These are phyloP conservation scores for Cotoneaster glaucophyllus DNA, from an alignment of 306 rosid genomes.

Conservation along the genomic window DNA sequence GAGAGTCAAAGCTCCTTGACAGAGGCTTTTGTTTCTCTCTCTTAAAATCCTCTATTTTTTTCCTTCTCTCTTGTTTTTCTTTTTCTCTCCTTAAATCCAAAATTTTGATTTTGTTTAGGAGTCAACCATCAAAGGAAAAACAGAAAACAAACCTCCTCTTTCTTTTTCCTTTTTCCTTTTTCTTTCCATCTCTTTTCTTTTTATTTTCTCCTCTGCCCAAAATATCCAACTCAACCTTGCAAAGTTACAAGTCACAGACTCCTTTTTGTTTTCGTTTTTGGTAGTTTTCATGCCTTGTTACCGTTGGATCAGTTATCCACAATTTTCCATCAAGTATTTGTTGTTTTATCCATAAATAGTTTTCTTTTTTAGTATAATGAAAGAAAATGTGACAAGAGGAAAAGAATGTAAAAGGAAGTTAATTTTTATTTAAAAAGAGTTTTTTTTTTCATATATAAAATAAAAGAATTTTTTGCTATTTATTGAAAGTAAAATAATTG, in stretches of 20 bases:
- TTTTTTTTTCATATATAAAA: too few species aligned
- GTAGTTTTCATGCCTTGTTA: background rate
- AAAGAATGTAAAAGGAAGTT: background rate
- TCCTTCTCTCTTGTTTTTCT: background rate
- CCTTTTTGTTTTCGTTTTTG: background rate
- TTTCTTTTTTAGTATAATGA: too few species aligned
- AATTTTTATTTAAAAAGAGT: background rate
- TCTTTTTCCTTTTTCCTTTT: background rate
- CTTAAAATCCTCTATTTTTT: conserved; percentile 1
- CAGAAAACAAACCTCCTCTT: conserved; percentile 8
- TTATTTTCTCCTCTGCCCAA: background rate
- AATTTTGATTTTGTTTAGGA: background rate
- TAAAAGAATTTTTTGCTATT: too few species aligned
- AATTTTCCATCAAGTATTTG: background rate
- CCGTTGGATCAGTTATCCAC: background rate
- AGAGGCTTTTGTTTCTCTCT: conserved; percentile 25
- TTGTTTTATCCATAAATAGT: background rate
- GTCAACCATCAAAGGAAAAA: conserved; percentile 21
- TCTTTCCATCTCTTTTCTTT: background rate
- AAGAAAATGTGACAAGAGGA: too few species aligned
- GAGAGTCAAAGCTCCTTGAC: conserved; percentile 26
- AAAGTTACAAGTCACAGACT: background rate
- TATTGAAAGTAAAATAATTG: background rate
- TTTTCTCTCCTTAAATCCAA: conserved; percentile 4
- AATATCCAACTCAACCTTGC: background rate